phyloP scores from a whole-genome alignment of 2,329 filamentous ascomycete species.

The Monosporascus sp. region DNA sequence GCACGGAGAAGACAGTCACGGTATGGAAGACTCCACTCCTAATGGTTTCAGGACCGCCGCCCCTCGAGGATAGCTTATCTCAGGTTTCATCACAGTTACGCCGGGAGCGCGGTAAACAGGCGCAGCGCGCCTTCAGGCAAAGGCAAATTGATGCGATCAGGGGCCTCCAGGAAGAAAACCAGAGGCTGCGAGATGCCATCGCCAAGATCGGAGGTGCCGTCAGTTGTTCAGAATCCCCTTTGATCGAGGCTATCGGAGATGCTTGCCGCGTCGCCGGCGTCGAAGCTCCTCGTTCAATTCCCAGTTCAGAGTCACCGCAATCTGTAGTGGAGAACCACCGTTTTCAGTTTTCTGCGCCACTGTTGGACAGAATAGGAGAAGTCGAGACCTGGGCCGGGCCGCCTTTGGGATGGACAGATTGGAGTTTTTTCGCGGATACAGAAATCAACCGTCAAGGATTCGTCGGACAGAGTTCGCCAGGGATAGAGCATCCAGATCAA shows the following conservation, averaged over 20 bases:
- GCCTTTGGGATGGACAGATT: too few relatives aligned
- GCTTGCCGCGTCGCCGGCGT: slow-evolving; percentile 2
- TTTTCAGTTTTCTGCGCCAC: too few relatives aligned
- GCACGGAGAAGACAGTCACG: too few relatives aligned
- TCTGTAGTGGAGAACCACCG: too few relatives aligned
- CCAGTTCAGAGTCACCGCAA: too few relatives aligned
- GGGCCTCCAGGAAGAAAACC: slow-evolving; percentile 10
- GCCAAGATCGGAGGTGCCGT: slow-evolving; percentile 6
- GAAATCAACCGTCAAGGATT: too few relatives aligned
- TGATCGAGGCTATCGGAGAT: slow-evolving; percentile 5
- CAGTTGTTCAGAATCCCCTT: neutral
- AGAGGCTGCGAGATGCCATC: slow-evolving; percentile 10
- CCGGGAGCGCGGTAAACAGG: slow-evolving; percentile 13
- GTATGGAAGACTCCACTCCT: neutral
- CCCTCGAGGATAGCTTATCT: neutral
- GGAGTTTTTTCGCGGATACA: too few relatives aligned
- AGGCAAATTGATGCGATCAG: slow-evolving; percentile 15
- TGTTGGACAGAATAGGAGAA: too few relatives aligned
- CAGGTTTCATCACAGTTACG: slow-evolving; percentile 6
- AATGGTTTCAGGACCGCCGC: neutral
- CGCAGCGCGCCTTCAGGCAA: slow-evolving; percentile 15
- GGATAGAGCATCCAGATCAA: too few relatives aligned
- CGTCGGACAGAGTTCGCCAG: too few relatives aligned
- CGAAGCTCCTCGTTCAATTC: too few relatives aligned
- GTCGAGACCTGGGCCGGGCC: too few relatives aligned